Evolutionary conservation across 1,284 basidiomycete genomes (phyloP), one percentile per base, ranked within the genome.

Genomic region (Fomitiporia mediterranea): DNA sequence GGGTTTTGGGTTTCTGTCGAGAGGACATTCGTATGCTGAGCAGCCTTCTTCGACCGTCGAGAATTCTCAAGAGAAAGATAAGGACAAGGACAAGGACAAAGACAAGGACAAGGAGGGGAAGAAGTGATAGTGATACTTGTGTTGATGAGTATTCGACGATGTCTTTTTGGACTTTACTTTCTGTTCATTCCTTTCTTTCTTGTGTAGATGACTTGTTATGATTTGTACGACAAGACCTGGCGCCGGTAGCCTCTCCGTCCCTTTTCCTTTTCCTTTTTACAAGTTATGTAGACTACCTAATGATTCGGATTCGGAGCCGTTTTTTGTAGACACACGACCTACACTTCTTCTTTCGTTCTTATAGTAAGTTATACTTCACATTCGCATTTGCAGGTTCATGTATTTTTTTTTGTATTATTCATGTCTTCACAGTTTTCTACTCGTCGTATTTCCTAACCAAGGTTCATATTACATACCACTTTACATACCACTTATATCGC

Each of bases 41-140:
- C 51, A 40, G 17, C 50, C 56, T 4, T 17, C 30, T 17, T 43
- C 56, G 4, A 52, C 53, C 17, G n/a, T 58, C 15, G 38, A 54
- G 52, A 52, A 25, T 27, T 28, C 27, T 21, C 19, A 43, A 23
- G 19, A 28, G 7, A 40, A 53, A 19, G 51, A 50, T 27, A 53
- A 53, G 28, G 39, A 34, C 6, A n/a, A 34, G 27, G 3, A 9
- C n/a, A n/a, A 25, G 19, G 37, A 37, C 28, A 27, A 43, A 23
- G 19, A 28, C 4, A 40, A 53, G 25, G 51, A 50, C 28, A 53
- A 53, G 28, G 39, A 34, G 4, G 25, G 25, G 27, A 3, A 9
- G 27, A 13, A 8, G 8, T 40, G 2, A 6, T 3, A 8, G 15
- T 40, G n/a, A 21, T 28, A 15, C n/a, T 21, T 25, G 2, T 21